Base-by-base conservation (phyloP, 345 rosid species). In the Lenwebbia sp. region DNA sequence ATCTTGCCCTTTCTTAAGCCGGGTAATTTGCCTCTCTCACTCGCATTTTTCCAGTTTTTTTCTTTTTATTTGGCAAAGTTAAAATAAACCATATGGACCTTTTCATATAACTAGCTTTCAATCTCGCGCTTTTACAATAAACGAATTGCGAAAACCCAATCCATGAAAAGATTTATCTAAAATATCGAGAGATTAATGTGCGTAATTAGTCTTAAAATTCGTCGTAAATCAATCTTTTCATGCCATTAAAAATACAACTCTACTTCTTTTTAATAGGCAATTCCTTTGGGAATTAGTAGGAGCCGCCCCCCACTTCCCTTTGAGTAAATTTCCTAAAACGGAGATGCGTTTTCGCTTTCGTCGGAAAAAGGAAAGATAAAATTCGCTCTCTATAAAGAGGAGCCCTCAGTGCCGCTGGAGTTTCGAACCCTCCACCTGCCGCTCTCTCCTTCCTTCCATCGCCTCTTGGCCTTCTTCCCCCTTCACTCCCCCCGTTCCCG, bases 221-320 rank as follows among this genome's bases (percentile, higher is more conserved):
- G 1, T 19, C 56, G 7, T 54, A 21, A 21, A 21, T 6, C 4
- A 21, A 19, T 7, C 6, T 52, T 52, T 5, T 52, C 3, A 15
- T 52, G 54, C 2, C 54, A 5, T 52, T 15, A 2, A 52, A 52
- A 52, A 52, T 52, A 15, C 21, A 1, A 52, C 54, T 15, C 7
- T 6, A 0, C 0, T 57, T 0, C 14, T 13, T 26, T 62, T 3
- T 62, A 0, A 62, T 62, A 7, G 41, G 41, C 15, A 28, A 62
- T 33, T 33, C 0, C 7, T 9, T 70, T 70, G 5, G 3, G 13
- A 70, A 30, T 15, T 9, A 0, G 4, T 17, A 14, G 21, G 3
- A 40, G 13, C 4, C 4, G 11, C 0, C 13, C 5, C 25, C 6
- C 25, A 19, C 33, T 2, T 70, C 0, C 0, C 7, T 0, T 62